Conservation (phyloP, 257 asterid species). For the Solanum rostratum region DNA sequence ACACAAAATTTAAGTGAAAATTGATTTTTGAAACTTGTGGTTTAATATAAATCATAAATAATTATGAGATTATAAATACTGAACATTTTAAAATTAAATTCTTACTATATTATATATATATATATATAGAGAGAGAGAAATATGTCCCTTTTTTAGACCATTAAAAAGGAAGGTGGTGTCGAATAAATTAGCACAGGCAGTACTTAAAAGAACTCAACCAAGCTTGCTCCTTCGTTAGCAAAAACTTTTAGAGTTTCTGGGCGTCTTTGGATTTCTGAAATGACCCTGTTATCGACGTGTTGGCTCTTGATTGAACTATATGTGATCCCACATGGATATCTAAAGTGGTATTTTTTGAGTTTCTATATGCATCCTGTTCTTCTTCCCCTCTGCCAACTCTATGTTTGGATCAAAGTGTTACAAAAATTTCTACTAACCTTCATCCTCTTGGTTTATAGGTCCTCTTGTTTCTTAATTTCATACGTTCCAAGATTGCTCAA, state of each 20-base stretch:
- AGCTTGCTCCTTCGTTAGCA: neutral
- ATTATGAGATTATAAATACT: too few relatives aligned
- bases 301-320: slow-evolving; percentile 41
- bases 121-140: too few relatives aligned
- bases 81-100: neutral
- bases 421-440: neutral
- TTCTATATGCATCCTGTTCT: slow-evolving; percentile 37
- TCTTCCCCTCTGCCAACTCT: slow-evolving; percentile 26
- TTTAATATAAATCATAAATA: neutral
- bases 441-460: slow-evolving; percentile 2
- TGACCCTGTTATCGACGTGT: neutral
- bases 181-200: neutral
- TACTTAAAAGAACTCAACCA: neutral
- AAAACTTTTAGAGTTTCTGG: neutral
- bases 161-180: neutral
- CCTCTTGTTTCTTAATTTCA: neutral
- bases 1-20: neutral
- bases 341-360: slow-evolving; percentile 39
- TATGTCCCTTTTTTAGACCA: neutral
- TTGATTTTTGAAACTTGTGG: neutral
- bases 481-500: neutral
- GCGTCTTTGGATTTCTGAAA: neutral
- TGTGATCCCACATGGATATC: slow-evolving; percentile 34
- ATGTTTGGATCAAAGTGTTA: slow-evolving; percentile 25
- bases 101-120: neutral